Percentiles rank a stretch among this genome's conserved stretches.
phyloP scores from a whole-genome alignment of 2,329 filamentous ascomycete genomes.

The Curvularia spicifera region DNA sequence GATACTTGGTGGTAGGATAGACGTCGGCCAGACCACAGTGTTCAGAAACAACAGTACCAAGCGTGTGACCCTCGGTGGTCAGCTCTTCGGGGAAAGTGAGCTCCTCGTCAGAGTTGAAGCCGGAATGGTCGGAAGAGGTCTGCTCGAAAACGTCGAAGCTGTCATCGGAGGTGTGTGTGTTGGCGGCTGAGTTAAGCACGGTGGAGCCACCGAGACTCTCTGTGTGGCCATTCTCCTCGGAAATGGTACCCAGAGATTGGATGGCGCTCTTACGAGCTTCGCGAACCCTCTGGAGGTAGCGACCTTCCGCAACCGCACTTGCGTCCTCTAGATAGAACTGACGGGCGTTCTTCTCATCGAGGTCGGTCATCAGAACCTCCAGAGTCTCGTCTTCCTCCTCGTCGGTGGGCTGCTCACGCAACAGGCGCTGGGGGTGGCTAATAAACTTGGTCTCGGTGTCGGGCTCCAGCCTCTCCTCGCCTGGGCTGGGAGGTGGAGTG shows the following conservation, averaged over 20 bases:
- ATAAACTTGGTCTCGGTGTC: slow-evolving; percentile 66
- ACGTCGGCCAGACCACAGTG: slow-evolving; percentile 86
- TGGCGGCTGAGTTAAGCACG: slow-evolving; percentile 50
- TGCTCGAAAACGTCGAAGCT: slow-evolving; percentile 83
- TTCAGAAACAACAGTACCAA: slow-evolving; percentile 92
- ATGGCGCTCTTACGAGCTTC: slow-evolving; percentile 67
- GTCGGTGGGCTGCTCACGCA: slow-evolving; percentile 50
- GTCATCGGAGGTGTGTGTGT: slow-evolving; percentile 58
- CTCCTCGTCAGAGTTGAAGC: slow-evolving; percentile 64
- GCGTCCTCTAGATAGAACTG: slow-evolving; percentile 79
- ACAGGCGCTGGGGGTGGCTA: slow-evolving; percentile 64
- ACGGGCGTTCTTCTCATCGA: slow-evolving; percentile 69
- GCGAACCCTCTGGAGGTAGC: slow-evolving; percentile 71
- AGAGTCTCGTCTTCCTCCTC: slow-evolving; percentile 75
- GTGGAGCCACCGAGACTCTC: slow-evolving; percentile 46
- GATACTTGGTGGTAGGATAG: slow-evolving; percentile 85
- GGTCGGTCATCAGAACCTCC: slow-evolving; percentile 72
- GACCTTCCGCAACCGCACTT: slow-evolving; percentile 86
- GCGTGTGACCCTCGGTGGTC: slow-evolving; percentile 89
- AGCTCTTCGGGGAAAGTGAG: slow-evolving; percentile 71
- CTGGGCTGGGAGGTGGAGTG: slow-evolving; percentile 82
- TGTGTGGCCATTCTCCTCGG: slow-evolving; percentile 55
- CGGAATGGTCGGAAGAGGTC: slow-evolving; percentile 67
- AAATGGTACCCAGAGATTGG: slow-evolving; percentile 65
- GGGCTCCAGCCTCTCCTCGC: slow-evolving; percentile 51